A percentile compares a stretch with the other conserved stretches of the same genome.
Conservation (phyloP, 1,284 basidiomycete genomes). For the Sporisorium reilianum region DNA sequence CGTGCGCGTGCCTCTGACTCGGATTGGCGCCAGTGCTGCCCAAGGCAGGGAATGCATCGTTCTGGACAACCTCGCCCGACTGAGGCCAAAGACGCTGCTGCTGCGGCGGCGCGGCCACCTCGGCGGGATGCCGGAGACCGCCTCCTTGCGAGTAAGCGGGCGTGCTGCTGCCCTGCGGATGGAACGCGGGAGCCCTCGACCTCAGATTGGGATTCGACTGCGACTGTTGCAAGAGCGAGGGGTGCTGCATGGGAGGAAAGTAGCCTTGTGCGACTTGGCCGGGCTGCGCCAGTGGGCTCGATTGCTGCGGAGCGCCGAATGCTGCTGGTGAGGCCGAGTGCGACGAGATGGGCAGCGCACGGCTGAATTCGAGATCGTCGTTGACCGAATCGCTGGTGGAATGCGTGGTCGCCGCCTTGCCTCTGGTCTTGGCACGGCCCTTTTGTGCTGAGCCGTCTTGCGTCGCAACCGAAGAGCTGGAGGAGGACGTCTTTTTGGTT, state of each 20-base stretch:
- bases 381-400: constrained; percentile 7
- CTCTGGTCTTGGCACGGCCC: neutral
- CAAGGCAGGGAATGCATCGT: constrained; percentile 33
- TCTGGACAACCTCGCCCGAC: neutral
- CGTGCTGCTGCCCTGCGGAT: constrained; percentile 36
- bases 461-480: constrained; percentile 17
- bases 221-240: constrained; percentile 31
- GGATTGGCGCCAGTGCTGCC: neutral
- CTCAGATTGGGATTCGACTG: constrained; percentile 42
- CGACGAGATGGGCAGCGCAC: constrained; percentile 14
- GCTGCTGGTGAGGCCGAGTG: constrained; percentile 1
- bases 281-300: constrained; percentile 30
- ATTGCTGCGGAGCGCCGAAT: constrained; percentile 18
- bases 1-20: neutral
- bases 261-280: constrained; percentile 18
- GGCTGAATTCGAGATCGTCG: constrained; percentile 44
- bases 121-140: constrained; percentile 23
- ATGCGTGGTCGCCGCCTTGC: neutral
- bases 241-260: constrained; percentile 11
- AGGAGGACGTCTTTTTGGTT: constrained; percentile 18
- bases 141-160: constrained; percentile 23
- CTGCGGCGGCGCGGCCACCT: neutral
- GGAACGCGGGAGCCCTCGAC: constrained; percentile 35
- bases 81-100: neutral
- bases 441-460: constrained; percentile 25